These are phyloP conservation scores for Ophiostoma sp. DNA, from an alignment of 2,329 filamentous ascomycete species.

Conservation along the genomic window DNA sequence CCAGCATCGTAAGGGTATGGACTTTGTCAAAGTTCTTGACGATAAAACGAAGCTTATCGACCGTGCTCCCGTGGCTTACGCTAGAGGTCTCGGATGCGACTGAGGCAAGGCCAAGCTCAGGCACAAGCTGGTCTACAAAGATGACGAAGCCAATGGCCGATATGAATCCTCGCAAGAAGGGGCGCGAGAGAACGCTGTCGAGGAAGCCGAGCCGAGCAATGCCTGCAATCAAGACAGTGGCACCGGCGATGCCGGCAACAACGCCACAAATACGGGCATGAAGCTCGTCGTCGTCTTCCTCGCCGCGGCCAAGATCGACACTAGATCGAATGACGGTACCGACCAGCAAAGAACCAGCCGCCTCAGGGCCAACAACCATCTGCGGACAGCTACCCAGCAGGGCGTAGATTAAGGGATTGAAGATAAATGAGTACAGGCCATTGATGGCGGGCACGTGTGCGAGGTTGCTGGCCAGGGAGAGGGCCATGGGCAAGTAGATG, in stretches of 20 bases:
- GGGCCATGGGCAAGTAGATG: conserved; percentile 95
- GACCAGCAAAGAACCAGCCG: conserved; percentile 83
- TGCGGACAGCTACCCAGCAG: conserved; percentile 85
- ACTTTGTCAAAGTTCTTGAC: conserved; percentile 58
- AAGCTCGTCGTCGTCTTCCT: conserved; percentile 57
- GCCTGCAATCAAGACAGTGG: conserved; percentile 82
- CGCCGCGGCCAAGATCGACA: conserved; percentile 61
- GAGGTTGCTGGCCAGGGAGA: conserved; percentile 88
- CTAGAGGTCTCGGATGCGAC: conserved; percentile 56
- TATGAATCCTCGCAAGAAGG: conserved; percentile 92
- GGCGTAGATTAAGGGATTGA: conserved; percentile 87
- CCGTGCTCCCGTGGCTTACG: conserved; percentile 77
- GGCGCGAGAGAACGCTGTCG: conserved; percentile 87
- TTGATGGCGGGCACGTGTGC: conserved; percentile 90
- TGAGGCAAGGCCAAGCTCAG: conserved; percentile 72
- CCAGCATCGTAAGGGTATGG: conserved; percentile 68
- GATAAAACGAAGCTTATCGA: conserved; percentile 81
- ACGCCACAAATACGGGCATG: conserved; percentile 84
- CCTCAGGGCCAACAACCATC: conserved; percentile 92
- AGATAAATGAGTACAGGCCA: conserved; percentile 88
- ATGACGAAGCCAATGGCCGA: conserved; percentile 96
- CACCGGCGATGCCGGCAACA: conserved; percentile 79
- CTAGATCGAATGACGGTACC: conserved; percentile 78
- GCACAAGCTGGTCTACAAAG: conserved; percentile 87
- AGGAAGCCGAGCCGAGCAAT: conserved; percentile 82